Conservation (phyloP, 495 filamentous ascomycete genomes). For the Oleoguttula mirabilis region DNA sequence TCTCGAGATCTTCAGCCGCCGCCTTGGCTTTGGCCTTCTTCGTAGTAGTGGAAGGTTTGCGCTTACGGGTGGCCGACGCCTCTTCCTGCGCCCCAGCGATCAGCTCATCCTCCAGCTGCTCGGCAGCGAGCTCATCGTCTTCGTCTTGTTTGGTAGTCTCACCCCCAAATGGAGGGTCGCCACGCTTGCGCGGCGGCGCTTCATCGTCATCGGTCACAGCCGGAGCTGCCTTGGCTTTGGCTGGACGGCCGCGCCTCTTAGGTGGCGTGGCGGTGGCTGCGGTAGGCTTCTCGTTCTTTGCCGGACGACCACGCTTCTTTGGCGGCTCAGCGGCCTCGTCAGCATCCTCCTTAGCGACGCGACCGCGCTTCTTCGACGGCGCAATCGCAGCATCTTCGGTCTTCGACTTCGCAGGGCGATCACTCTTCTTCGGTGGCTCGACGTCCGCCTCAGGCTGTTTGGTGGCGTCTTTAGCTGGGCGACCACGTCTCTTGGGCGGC, state of each 20-base stretch:
- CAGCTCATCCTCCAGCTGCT: conserved; percentile 15
- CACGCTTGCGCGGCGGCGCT: conserved; percentile 12
- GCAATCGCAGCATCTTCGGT: neutral
- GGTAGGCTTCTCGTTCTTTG: conserved; percentile 4
- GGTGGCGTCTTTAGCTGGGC: neutral
- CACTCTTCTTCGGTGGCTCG: neutral
- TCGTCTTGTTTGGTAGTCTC: conserved; percentile 14
- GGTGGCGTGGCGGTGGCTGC: neutral
- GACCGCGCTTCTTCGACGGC: conserved; percentile 11
- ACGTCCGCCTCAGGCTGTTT: neutral
- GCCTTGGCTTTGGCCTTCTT: neutral
- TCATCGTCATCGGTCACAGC: conserved; percentile 2
- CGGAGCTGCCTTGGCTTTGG: conserved; percentile 1
- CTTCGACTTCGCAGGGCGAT: neutral
- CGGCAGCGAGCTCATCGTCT: conserved; percentile 14
- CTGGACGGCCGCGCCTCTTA: conserved; percentile 8
- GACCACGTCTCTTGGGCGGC: neutral
- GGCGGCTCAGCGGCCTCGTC: neutral
- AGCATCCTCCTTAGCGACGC: neutral
- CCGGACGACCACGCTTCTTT: conserved; percentile 11
- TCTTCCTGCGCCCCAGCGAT: conserved; percentile 8
- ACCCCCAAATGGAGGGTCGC: conserved; percentile 16
- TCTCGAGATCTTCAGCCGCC: neutral
- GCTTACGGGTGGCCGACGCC: conserved; percentile 1
- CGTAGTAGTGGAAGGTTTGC: too few species aligned